Evolutionary conservation across 148 eudicot species (phyloP).

Genomic region (Nepenthes gracilis): DNA sequence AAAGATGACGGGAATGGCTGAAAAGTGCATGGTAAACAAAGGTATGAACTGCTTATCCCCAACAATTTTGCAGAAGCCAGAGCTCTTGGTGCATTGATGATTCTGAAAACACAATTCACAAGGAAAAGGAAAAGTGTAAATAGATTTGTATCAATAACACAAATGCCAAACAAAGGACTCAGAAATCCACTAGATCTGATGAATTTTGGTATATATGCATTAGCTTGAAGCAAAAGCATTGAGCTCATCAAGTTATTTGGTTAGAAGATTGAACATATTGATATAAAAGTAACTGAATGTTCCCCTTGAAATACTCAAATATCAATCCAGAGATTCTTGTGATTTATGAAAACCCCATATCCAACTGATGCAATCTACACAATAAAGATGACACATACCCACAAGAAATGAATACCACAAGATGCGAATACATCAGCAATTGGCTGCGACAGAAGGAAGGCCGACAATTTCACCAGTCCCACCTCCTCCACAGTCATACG

Average conservation of each 20-base stretch:
- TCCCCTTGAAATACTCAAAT: neutral
- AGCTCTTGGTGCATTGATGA: conserved; percentile 6
- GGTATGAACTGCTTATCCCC: conserved; percentile 38
- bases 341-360: neutral
- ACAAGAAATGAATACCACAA: conserved; percentile 33
- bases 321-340: neutral
- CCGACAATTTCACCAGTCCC: conserved; percentile 20
- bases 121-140: too few species aligned
- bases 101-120: conserved; percentile 10
- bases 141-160: too few species aligned
- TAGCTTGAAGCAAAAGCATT: too few species aligned
- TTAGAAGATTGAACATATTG: neutral
- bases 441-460: conserved; percentile 24
- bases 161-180: too few species aligned
- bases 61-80: conserved; percentile 43
- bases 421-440: conserved; percentile 32
- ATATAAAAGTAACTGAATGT: too few species aligned
- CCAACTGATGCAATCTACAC: neutral
- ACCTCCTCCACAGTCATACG: conserved; percentile 23
- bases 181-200: too few species aligned
- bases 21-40: conserved; percentile 38
- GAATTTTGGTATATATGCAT: too few species aligned
- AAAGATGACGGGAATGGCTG: conserved; percentile 51
- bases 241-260: too few species aligned
- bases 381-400: neutral